Base-by-base conservation (phyloP, 1,284 basidiomycete genomes). In the Chondrostereum purpureum region DNA sequence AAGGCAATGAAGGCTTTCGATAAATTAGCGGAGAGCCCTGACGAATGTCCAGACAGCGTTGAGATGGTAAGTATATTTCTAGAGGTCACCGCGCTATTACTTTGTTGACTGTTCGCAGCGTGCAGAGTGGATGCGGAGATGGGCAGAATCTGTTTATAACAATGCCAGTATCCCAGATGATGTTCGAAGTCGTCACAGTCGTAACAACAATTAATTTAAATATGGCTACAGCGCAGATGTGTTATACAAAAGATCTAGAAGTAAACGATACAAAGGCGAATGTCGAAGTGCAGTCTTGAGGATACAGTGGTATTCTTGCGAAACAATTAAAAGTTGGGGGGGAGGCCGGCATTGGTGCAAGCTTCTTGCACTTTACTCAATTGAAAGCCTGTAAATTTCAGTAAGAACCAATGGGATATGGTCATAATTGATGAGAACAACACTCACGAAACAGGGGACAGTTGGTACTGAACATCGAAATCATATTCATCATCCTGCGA, bases 1-100 rank as follows among this genome's bases (percentile, higher is more conserved):
- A 69, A 68, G 50, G 78, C 75, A 2, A 50, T 76, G 18, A 68
- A 73, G 45, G 72, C 73, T 6, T 77, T 80, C 60, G 73, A 79
- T 54, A 67, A 66, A 31, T 75, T 78, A 59, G 61, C 77, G 45
- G 72, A 78, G 50, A 58, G 64, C 49, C 62, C 67, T 43, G 56
- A 57, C 14, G 53, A 52, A 5, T 55, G 41, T 38, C 18, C 42
- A 38, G 27, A 33, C n/a, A n/a, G 27, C 27, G n/a, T n/a, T n/a
- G n/a, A n/a, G n/a, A 33, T n/a, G n/a, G 41, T 45, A 23, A 34
- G 17, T 24, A 14, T 43, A 22, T 31, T 50, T 56, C 18, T 55
- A 45, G 37, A 20, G 5, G 21, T 19, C 21, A 5, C 12, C 22
- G 34, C 21, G 14, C 49, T 55, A 50, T 45, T 47, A 36, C 52